phyloP scores from a whole-genome alignment of 192 early-diverging fungal genomes.

The Funneliformis geosporum region DNA sequence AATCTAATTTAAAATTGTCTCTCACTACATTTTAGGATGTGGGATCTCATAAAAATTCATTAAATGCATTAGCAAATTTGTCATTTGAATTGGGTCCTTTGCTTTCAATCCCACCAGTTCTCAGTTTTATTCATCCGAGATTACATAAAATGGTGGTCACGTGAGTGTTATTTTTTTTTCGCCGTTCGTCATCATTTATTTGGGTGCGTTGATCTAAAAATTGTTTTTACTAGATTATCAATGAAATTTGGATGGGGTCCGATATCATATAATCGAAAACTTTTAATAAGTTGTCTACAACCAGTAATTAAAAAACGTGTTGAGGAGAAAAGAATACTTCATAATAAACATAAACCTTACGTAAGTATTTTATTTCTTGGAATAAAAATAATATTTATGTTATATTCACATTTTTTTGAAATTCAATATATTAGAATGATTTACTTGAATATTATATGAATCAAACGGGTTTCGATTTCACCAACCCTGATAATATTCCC shows the following conservation, averaged over 20 bases:
- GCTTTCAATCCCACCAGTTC: background rate
- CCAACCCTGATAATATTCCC: background rate
- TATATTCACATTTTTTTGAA: background rate
- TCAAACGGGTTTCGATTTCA: background rate
- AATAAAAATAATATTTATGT: no score
- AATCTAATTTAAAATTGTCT: background rate
- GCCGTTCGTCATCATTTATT: no score
- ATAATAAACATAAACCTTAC: background rate
- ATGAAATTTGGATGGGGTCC: background rate
- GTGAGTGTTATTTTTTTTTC: no score
- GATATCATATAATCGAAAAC: background rate
- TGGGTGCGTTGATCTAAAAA: background rate
- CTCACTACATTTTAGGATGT: background rate
- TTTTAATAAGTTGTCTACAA: background rate
- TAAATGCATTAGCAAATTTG: background rate
- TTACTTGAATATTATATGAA: background rate
- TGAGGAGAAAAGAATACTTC: background rate
- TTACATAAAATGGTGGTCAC: background rate
- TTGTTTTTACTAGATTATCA: background rate
- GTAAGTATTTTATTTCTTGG: background rate
- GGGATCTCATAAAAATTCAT: background rate
- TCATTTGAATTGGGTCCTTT: background rate
- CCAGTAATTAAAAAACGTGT: slow-evolving; percentile 4
- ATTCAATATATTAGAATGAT: background rate
- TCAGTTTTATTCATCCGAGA: background rate